Evolutionary conservation across 805 yeast genomes (phyloP).

Genomic region (Nakazawaea pomicola): DNA sequence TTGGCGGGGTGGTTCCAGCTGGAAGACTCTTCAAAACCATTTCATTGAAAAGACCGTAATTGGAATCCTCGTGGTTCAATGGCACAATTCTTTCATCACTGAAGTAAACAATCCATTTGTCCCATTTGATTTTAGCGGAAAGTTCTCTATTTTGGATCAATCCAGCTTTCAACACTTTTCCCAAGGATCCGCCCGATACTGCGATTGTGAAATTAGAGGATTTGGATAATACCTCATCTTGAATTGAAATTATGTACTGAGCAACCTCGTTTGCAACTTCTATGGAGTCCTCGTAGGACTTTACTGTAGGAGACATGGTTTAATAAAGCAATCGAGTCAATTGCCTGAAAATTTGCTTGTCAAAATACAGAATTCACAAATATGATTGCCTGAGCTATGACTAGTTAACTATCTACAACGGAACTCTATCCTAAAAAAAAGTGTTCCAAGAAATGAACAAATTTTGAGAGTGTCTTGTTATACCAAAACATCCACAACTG

Average conservation of each 20-base stretch:
- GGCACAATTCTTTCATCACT: slow-evolving; percentile 91
- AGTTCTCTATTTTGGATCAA: slow-evolving; percentile 52
- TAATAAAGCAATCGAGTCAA: too few relatives aligned
- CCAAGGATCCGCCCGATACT: slow-evolving; percentile 87
- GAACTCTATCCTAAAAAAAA: too few relatives aligned
- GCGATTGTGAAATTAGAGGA: slow-evolving; percentile 62
- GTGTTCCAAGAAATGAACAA: too few relatives aligned
- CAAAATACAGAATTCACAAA: too few relatives aligned
- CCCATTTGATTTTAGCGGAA: slow-evolving; percentile 51
- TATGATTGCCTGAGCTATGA: too few relatives aligned
- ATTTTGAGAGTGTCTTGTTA: too few relatives aligned
- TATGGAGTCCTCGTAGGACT: slow-evolving; percentile 46
- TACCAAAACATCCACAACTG: too few relatives aligned
- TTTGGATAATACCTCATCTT: slow-evolving; percentile 49
- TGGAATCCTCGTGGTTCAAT: slow-evolving; percentile 75
- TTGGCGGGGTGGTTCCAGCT: slow-evolving; percentile 44
- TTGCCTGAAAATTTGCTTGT: too few relatives aligned
- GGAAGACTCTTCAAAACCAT: slow-evolving; percentile 50
- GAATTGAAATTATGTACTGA: slow-evolving; percentile 52
- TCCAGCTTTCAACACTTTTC: slow-evolving; percentile 64
- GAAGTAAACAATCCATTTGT: slow-evolving; percentile 75
- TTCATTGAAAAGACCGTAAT: slow-evolving; percentile 72
- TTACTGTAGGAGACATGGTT: slow-evolving; percentile 32
- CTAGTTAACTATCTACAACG: too few relatives aligned
- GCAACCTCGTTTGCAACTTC: slow-evolving; percentile 69